phyloP scores from a whole-genome alignment of 2,329 filamentous ascomycete genomes.

The Beauveria varroae region DNA sequence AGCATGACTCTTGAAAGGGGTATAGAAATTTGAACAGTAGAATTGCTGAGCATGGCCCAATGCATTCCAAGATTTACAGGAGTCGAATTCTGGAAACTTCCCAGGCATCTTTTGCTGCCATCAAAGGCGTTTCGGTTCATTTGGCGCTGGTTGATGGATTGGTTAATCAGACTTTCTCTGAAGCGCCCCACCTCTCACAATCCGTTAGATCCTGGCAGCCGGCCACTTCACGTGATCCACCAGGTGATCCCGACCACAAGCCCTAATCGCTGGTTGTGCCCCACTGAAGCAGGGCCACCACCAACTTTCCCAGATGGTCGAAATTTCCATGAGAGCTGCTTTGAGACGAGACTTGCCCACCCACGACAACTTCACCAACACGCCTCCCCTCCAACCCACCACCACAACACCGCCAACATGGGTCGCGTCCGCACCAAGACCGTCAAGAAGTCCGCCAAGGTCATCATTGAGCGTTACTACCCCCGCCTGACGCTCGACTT shows the following conservation, averaged over 20 bases:
- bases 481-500: slow-evolving; percentile 98
- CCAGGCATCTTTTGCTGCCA: neutral
- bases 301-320: slow-evolving; percentile 19
- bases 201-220: neutral
- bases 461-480: slow-evolving; percentile 99
- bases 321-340: slow-evolving; percentile 1
- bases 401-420: slow-evolving; percentile 52
- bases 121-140: neutral
- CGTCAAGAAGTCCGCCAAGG: slow-evolving; percentile 82
- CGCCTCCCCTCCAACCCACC: slow-evolving; percentile 22
- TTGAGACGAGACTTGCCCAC: neutral
- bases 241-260: slow-evolving; percentile 17
- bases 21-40: neutral
- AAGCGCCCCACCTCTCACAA: neutral
- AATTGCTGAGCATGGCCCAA: neutral
- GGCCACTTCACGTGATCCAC: slow-evolving; percentile 18
- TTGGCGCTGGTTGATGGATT: neutral
- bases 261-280: slow-evolving; percentile 23
- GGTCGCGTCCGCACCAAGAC: slow-evolving; percentile 66
- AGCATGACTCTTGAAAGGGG: neutral
- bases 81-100: neutral
- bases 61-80: neutral
- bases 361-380: slow-evolving; percentile 18
- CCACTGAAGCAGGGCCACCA: slow-evolving; percentile 17
- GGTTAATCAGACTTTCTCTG: neutral